Percentiles rank a stretch among this genome's conserved stretches.
These are phyloP conservation scores for Cymbopogon citratus DNA, from an alignment of 176 grass and related monocot genomes.

Conservation along the genomic window DNA sequence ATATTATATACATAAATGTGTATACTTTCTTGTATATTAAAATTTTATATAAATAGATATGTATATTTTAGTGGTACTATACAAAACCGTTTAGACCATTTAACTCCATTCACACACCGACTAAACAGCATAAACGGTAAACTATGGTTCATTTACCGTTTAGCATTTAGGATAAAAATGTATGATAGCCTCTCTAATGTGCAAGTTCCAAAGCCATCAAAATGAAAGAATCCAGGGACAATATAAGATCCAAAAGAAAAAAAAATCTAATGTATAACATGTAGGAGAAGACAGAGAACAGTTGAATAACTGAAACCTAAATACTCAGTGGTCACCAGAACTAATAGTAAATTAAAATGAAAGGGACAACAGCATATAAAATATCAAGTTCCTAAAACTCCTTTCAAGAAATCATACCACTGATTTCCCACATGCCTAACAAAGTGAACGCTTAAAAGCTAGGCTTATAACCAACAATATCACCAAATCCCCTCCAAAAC, in stretches of 20 bases:
- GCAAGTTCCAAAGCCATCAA: neutral
- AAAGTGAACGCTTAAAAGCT: neutral
- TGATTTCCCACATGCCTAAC: neutral
- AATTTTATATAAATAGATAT: neutral
- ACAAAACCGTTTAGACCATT: neutral
- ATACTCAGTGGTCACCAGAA: neutral
- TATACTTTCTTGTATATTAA: neutral
- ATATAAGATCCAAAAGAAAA: neutral
- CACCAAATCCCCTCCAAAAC: neutral
- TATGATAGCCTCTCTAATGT: neutral
- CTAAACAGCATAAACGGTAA: neutral
- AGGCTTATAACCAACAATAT: neutral
- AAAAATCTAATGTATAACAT: neutral
- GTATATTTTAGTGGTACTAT: neutral
- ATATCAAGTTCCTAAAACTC: neutral
- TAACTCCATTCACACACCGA: neutral
- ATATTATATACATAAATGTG: neutral
- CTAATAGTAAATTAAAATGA: neutral
- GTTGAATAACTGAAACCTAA: neutral
- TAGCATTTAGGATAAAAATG: neutral
- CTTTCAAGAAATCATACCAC: neutral
- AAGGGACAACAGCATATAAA: neutral
- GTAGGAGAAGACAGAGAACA: neutral
- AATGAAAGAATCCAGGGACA: neutral
- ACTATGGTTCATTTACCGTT: neutral